Evolutionary conservation across 352 stramenopile species (phyloP).

Genomic region (Phytophthora pini): DNA sequence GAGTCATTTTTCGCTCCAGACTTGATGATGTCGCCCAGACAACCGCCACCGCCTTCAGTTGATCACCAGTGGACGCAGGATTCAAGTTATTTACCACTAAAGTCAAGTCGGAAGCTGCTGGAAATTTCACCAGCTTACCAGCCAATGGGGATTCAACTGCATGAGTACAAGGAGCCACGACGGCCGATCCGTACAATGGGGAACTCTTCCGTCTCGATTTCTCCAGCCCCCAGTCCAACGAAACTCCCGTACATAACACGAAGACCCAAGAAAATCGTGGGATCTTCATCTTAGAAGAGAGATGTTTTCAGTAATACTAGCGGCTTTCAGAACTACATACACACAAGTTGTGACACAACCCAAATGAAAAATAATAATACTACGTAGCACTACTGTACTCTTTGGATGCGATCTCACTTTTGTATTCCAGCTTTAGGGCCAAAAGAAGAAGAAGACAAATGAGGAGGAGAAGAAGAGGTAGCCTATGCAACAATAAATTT

Average conservation of each 20-base stretch:
- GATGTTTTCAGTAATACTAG: background rate
- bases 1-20: constrained; percentile 54
- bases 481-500: no score
- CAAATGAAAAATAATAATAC: no score
- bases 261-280: constrained; percentile 28
- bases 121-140: constrained; percentile 11
- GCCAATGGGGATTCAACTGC: constrained; percentile 4
- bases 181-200: constrained; percentile 12
- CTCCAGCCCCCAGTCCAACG: constrained; percentile 20
- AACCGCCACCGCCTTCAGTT: constrained; percentile 21
- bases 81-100: constrained; percentile 27
- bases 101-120: constrained; percentile 17
- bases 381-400: no score
- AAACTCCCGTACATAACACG: constrained; percentile 58
- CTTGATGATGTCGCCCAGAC: constrained; percentile 8
- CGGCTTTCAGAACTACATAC: no score
- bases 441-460: no score
- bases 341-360: no score
- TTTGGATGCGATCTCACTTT: no score
- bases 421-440: no score
- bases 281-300: constrained; percentile 14
- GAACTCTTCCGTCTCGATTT: constrained; percentile 10
- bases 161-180: constrained; percentile 21
- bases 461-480: no score
- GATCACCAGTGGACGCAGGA: constrained; percentile 31